Evolutionary conservation across 2,329 filamentous ascomycete genomes (phyloP), one percentile per base, ranked within the genome.

Genomic region (Aspergillus luchuensis): DNA sequence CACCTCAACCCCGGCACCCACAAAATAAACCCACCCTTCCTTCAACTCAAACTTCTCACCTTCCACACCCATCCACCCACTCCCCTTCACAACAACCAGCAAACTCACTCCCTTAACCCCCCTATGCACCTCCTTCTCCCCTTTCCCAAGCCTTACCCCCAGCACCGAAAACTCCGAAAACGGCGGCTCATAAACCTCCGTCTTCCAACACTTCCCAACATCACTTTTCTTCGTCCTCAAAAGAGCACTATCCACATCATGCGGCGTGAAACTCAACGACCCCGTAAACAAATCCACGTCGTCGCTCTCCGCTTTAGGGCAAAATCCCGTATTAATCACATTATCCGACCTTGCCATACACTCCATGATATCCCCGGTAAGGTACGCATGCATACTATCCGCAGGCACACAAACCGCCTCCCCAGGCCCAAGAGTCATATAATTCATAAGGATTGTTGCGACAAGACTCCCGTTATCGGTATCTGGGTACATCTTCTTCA

Each of bases 341-440:
- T 91, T 91, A 78, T 92, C 88, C 19, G 83, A 87, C 7, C 89
- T 83, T 1, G 89, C 89, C 89, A 92, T 92, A 75, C 89, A 91
- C 74, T 92, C 89, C 67, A 92, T 86, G 55, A 92, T 91, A 70
- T 91, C 86, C 3, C 90, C 90, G 4, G 83, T 83, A 0, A 92
- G 79, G 69, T 91, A 92, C 0, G 89, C 89, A 69, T 92, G 89
- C 57, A 91, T 89, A 4, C 88, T 89, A 65, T 91, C 89, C 0
- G 88, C 88, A 0, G 89, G 89, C 15, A 92, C 88, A 71, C 85
- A 91, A 55, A 92, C 82, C 8, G 85, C 84, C 55, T 91, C 85
- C 15, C 89, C 89, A 0, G 88, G 81, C 19, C 85, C 76, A 8
- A 92, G 82, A 1, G 83, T 79, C 55, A 92, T 71, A 69, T 85